Evolutionary conservation across 805 yeast genomes (phyloP).

Genomic region (Monosporozyma solicola): DNA sequence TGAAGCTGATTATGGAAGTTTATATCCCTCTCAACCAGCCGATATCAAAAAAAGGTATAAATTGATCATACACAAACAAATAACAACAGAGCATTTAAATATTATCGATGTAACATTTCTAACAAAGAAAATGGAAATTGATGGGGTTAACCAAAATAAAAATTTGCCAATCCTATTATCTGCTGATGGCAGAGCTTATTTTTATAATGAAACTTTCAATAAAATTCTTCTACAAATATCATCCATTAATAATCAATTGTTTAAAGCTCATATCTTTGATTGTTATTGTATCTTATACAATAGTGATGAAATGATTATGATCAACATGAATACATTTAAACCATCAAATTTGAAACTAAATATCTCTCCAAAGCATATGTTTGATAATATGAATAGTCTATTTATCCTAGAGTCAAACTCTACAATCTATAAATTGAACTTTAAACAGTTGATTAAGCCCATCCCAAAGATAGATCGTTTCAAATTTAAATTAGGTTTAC

Average conservation of each 20-base stretch:
- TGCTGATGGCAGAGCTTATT: background rate
- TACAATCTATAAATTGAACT: background rate
- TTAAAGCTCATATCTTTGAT: background rate
- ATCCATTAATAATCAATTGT: background rate
- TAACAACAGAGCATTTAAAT: background rate
- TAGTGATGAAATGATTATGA: background rate
- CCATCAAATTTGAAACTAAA: background rate
- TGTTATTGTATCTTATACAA: slow-evolving; percentile 1
- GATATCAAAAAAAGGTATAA: background rate
- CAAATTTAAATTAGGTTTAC: background rate
- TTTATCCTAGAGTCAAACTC: background rate
- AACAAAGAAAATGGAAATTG: background rate
- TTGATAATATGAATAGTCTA: background rate
- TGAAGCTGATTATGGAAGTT: background rate
- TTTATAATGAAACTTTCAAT: background rate
- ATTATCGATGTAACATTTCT: background rate
- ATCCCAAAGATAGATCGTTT: background rate
- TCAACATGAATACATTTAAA: background rate
- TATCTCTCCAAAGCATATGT: background rate
- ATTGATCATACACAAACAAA: background rate
- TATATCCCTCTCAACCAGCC: background rate
- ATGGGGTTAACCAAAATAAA: background rate
- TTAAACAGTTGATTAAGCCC: background rate
- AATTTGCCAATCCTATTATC: background rate
- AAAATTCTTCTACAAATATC: background rate